Evolutionary conservation across 1,139 yeast species (phyloP).

Genomic region (Magnusiomyces ingens): DNA sequence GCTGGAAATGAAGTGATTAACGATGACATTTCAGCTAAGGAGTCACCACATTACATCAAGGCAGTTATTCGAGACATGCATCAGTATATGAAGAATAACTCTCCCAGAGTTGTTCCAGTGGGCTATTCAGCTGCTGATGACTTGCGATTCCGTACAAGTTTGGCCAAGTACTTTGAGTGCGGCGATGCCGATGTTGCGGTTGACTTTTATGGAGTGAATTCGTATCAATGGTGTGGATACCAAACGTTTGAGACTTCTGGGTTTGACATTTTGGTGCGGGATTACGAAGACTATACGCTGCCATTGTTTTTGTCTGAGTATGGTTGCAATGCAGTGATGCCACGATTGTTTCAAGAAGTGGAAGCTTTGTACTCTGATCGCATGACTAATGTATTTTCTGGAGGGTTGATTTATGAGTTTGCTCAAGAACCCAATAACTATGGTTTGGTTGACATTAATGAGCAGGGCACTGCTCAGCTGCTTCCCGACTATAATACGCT

Average conservation of each 20-base stretch:
- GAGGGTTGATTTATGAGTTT: constrained; percentile 75
- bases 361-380: constrained; percentile 44
- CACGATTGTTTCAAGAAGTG: constrained; percentile 65
- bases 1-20: constrained; percentile 92
- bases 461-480: constrained; percentile 38
- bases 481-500: constrained; percentile 53
- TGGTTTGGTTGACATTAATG: constrained; percentile 56
- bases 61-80: constrained; percentile 92
- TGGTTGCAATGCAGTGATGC: constrained; percentile 48
- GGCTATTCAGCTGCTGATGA: constrained; percentile 95
- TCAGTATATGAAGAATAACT: constrained; percentile 61
- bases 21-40: constrained; percentile 60
- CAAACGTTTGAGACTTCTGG: constrained; percentile 62
- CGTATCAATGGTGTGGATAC: constrained; percentile 82
- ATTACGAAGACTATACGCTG: constrained; percentile 57
- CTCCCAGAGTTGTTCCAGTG: constrained; percentile 73
- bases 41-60: constrained; percentile 61
- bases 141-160: constrained; percentile 57
- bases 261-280: constrained; percentile 51
- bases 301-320: constrained; percentile 89
- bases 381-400: constrained; percentile 51
- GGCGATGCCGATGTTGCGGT: constrained; percentile 53
- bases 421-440: constrained; percentile 62
- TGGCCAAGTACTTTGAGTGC: constrained; percentile 80
- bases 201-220: constrained; percentile 87